These are phyloP conservation scores for Geotrichum phurueaensis DNA, from an alignment of 1,139 yeast species.

Conservation along the genomic window DNA sequence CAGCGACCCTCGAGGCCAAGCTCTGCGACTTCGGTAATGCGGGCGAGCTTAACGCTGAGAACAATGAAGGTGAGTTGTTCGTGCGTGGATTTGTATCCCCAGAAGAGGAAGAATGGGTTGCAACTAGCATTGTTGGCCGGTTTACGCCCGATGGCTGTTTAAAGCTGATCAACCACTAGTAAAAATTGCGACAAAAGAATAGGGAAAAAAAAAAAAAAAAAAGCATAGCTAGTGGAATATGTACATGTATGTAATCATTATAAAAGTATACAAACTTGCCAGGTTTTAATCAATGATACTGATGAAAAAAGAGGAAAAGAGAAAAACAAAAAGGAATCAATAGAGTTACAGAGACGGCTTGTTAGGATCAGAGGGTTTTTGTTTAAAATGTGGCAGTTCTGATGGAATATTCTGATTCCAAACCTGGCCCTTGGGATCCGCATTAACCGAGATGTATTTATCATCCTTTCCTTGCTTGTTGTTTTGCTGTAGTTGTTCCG, in stretches of 20 bases:
- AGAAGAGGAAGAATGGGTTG: slow-evolving; percentile 26
- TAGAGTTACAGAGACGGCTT: slow-evolving; percentile 12
- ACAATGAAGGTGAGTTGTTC: slow-evolving; percentile 20
- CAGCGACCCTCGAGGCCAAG: slow-evolving; percentile 33
- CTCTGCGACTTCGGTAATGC: slow-evolving; percentile 19
- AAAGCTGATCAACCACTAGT: slow-evolving; percentile 4
- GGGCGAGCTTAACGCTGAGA: slow-evolving; percentile 17
- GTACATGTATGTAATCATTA: not conserved
- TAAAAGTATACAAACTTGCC: not conserved
- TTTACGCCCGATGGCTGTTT: slow-evolving; percentile 40
- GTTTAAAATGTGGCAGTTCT: slow-evolving; percentile 11
- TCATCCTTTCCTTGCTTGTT: not conserved
- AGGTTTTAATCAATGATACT: not conserved
- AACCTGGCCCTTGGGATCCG: slow-evolving; percentile 14
- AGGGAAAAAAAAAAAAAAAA: not conserved
- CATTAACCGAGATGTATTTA: not conserved
- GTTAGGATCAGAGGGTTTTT: slow-evolving; percentile 6
- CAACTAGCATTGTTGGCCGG: slow-evolving; percentile 27
- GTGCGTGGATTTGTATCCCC: slow-evolving; percentile 29
- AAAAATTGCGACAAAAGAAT: not conserved
- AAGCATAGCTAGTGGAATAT: not conserved
- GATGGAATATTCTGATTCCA: slow-evolving; percentile 16
- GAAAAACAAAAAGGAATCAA: not conserved
- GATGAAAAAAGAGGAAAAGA: not conserved
- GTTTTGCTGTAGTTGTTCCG: not conserved